Percentiles rank a stretch among this genome's conserved stretches.
phyloP scores from a whole-genome alignment of 2,329 filamentous ascomycete genomes.

The Neopestalotiopsis sp. region DNA sequence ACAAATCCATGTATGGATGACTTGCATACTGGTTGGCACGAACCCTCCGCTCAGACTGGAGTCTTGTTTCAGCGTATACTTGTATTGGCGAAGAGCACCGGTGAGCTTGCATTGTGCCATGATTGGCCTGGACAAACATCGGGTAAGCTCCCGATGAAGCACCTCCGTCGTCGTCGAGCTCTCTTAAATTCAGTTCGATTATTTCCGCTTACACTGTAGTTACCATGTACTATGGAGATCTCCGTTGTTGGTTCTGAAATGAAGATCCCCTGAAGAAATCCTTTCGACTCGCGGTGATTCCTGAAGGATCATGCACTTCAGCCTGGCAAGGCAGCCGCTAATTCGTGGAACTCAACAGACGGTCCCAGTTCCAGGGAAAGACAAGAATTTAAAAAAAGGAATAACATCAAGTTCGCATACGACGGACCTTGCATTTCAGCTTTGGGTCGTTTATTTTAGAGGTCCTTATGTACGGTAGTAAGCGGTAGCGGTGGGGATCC shows the following conservation, averaged over 20 bases:
- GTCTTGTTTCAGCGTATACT: not conserved
- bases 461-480: not conserved
- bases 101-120: not conserved
- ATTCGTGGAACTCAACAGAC: not conserved
- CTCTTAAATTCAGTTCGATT: no score
- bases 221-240: no score
- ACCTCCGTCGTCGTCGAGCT: no score
- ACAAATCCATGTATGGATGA: not conserved
- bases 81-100: not conserved
- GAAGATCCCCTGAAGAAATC: no score
- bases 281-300: not conserved
- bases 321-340: not conserved
- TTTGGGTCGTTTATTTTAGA: not conserved
- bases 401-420: not conserved
- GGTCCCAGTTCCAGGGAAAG: not conserved
- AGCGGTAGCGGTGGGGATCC: conserved; percentile 7
- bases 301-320: not conserved
- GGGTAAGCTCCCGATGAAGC: not conserved
- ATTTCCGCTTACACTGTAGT: no score
- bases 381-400: not conserved
- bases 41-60: not conserved
- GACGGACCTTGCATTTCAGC: not conserved
- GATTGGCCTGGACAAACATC: not conserved
- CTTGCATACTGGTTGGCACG: not conserved
- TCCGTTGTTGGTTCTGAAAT: no score